Percentiles rank a stretch among this genome's conserved stretches.
Evolutionary conservation across 208 protist species (phyloP).

Genomic region (Trypanosomatidae sp.): DNA sequence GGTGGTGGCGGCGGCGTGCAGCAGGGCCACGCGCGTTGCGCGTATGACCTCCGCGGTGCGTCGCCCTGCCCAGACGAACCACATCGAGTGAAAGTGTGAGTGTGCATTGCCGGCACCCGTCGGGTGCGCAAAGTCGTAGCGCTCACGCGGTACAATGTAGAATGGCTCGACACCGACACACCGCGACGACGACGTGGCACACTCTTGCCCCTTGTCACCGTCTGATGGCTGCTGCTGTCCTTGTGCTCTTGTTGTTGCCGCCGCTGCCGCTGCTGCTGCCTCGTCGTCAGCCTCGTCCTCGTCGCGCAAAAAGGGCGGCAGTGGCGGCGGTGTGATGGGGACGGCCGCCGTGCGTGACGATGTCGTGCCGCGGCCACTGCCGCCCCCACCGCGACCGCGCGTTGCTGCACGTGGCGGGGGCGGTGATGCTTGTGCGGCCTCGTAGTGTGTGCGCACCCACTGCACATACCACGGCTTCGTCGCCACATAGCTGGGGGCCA

Average conservation of each 20-base stretch:
- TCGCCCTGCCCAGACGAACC: slow-evolving; percentile 48
- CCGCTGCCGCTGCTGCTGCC: too few relatives aligned
- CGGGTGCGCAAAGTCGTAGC: slow-evolving; percentile 59
- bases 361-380: slow-evolving; percentile 4
- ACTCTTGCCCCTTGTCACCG: too few relatives aligned
- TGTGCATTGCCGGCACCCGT: slow-evolving; percentile 34
- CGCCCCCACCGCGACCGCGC: slow-evolving; percentile 12
- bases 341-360: neutral
- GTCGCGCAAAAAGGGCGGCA: slow-evolving; percentile 18
- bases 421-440: neutral
- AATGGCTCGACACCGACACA: slow-evolving; percentile 25
- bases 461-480: slow-evolving; percentile 44
- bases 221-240: neutral
- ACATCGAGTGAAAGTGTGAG: slow-evolving; percentile 70
- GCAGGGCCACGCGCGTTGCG: slow-evolving; percentile 11
- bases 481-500: slow-evolving; percentile 60
- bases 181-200: neutral
- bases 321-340: neutral
- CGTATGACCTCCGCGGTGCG: slow-evolving; percentile 36
- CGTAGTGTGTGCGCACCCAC: slow-evolving; percentile 18
- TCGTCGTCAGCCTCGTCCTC: neutral
- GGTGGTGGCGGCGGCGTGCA: neutral
- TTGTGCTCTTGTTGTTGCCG: neutral
- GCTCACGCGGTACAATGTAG: slow-evolving; percentile 29
- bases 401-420: slow-evolving; percentile 2